Evolutionary conservation across 179 eudicot species (phyloP), one percentile per base, ranked within the genome.

Genomic region (Nepenthes alata): DNA sequence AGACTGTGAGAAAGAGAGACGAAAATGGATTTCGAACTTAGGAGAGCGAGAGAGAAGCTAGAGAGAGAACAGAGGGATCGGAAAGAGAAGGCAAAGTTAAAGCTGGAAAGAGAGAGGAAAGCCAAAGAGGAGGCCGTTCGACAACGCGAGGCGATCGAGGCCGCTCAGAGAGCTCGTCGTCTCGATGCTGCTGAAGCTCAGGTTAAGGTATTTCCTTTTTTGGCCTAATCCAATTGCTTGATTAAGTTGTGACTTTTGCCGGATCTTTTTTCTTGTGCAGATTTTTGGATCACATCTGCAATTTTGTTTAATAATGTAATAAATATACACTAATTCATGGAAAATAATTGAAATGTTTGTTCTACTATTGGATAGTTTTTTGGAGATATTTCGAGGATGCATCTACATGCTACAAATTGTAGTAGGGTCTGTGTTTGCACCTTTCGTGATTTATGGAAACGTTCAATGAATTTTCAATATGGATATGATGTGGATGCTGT

Each of bases 1-100:
- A 13, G 11, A 25, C 25, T 25, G 25, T 1, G 6, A 6, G 36
- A 61, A 58, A 55, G 51, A 60, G 39, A 57, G 6, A 65, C 11
- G 60, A 45, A 49, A 53, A 88, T 88, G 97, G 93, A 90, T 77
- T 88, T 80, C 51, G 95, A 88, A 74, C 74, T 91, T 59, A 75
- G 97, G 57, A 85, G 88, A 67, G 97, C 96, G 45, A 82, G 94
- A 67, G 88, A 91, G 81, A 88, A 88, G 84, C 74, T 91, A 39
- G 87, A 84, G 77, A 84, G 59, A 51, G 97, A 91, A 57, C 97
- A 91, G 62, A 82, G 47, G 56, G 91, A 91, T 71, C 77, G 97
- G 70, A 85, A 80, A 70, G 81, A 85, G 13, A 77, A 45, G 65
- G 97, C 95, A 0, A 90, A 62, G 59, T 39, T 72, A 71, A 85